phyloP scores from a whole-genome alignment of 495 filamentous ascomycete genomes.

The Penicillium silybi region DNA sequence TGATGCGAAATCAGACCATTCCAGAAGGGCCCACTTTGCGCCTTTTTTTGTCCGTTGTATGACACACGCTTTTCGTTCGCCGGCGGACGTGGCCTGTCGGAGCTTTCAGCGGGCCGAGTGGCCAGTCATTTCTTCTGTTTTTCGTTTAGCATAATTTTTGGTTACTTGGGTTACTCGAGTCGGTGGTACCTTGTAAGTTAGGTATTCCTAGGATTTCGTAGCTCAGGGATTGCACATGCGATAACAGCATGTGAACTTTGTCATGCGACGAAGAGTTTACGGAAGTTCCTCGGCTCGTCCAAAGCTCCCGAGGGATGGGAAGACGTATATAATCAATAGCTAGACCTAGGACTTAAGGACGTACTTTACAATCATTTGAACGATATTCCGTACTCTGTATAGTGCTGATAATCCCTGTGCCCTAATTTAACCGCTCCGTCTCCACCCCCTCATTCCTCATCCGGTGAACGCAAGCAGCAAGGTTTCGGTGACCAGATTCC shows the following conservation, averaged over 20 bases:
- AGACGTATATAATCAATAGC: not conserved
- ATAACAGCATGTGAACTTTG: conserved; percentile 10
- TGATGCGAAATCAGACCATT: not conserved
- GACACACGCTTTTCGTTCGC: conserved; percentile 23
- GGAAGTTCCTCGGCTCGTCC: conserved; percentile 12
- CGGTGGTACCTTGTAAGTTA: not conserved
- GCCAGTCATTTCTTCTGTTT: not conserved
- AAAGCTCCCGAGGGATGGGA: not conserved
- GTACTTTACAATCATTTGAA: too few relatives aligned
- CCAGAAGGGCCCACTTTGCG: conserved; percentile 23
- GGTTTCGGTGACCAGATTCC: conserved; percentile 22
- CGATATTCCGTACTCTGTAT: too few relatives aligned
- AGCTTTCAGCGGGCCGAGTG: not conserved
- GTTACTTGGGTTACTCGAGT: too few relatives aligned
- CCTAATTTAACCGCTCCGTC: conserved; percentile 16
- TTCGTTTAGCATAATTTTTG: not conserved
- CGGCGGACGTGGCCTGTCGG: conserved; percentile 16
- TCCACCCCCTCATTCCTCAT: conserved; percentile 27
- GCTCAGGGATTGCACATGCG: not conserved
- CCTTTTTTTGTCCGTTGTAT: conserved; percentile 26
- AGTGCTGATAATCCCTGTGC: not conserved
- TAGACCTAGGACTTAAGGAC: too few relatives aligned
- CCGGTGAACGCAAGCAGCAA: conserved; percentile 34
- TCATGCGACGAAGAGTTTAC: conserved; percentile 10
- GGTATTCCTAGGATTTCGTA: not conserved